Base-by-base conservation (phyloP, 176 grass and related monocot species). In the Rhynchospora pubera region DNA sequence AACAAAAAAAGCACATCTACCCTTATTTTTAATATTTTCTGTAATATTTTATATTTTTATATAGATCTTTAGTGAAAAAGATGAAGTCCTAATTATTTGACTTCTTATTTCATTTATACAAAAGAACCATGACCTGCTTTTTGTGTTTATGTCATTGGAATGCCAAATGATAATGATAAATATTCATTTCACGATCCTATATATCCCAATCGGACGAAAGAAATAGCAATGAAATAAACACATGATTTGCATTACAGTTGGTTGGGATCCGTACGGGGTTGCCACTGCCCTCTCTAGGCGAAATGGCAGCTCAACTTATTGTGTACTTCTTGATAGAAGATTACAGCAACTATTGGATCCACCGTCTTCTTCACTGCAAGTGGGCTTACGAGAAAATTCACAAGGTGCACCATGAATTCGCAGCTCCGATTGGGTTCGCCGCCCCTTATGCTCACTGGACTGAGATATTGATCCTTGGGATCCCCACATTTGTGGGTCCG, bases 261-360 rank as follows among this genome's bases (percentile, higher is more conserved):
- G 88, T 92, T 23, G 94, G 94, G 63, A 94, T 97, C 14, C 88
- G 89, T 78, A 91, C 92, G 0, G 62, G 76, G 4, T 10, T 97
- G 72, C 94, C 90, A 0, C 67, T 97, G 26, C 94, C 94, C 7
- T 94, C 94, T 43, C 68, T 89, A 0, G 87, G 86, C 18, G 94
- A 97, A 89, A 90, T 92, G 6, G 91, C 7, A 3, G 82, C 62
- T n/a, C 93, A 96, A 73, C 82, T 96, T 51, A 70, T 70, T 13
- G 90, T 96, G 19, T 97, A 97, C 83, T 89, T 97, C 87, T 83
- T 97, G 82, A 85, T 92, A 19, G 94, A 97, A 87, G 94, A 94
- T 83, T 97, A 92, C 55, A 80, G 84, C 28, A 91, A 92, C 72
- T 97, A 97, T 66, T 97, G 94, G 94, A 77, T 94, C 68, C 95